Evolutionary conservation across 2,329 filamentous ascomycete species (phyloP).

Genomic region (Diaporthe longicolla): DNA sequence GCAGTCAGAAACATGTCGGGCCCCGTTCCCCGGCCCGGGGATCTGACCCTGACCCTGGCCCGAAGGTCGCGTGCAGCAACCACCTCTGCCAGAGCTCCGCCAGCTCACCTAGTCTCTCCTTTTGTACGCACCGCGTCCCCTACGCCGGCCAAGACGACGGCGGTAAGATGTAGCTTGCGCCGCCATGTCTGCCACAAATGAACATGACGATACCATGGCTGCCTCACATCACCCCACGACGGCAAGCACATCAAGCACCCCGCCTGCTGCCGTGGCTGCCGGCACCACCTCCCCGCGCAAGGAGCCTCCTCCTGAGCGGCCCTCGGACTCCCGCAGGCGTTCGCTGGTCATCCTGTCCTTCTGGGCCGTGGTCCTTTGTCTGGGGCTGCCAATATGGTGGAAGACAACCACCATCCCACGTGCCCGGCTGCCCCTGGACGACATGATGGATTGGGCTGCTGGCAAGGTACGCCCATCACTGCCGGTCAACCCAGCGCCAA

Average conservation of each 20-base stretch:
- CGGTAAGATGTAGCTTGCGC: slow-evolving; percentile 36
- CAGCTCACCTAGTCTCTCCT: background rate
- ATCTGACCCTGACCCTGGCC: slow-evolving; percentile 1
- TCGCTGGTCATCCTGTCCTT: slow-evolving; percentile 86
- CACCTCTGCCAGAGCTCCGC: background rate
- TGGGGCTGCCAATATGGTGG: slow-evolving; percentile 97
- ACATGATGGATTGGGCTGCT: slow-evolving; percentile 93
- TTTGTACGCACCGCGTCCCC: background rate
- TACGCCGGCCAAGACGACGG: slow-evolving; percentile 15
- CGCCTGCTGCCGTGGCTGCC: slow-evolving; percentile 16
- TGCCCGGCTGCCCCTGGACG: slow-evolving; percentile 83
- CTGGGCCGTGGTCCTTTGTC: slow-evolving; percentile 85
- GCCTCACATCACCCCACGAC: background rate
- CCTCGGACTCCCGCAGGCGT: slow-evolving; percentile 77
- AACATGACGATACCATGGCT: slow-evolving; percentile 37
- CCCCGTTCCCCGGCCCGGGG: background rate
- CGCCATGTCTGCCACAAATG: slow-evolving; percentile 39
- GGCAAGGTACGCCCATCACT: slow-evolving; percentile 75
- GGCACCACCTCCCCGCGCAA: slow-evolving; percentile 50
- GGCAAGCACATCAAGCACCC: slow-evolving; percentile 3
- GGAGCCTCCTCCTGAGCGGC: slow-evolving; percentile 82
- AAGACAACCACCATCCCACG: slow-evolving; percentile 93
- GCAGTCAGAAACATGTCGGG: too few relatives aligned
- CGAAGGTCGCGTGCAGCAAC: background rate
- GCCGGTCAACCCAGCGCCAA: background rate